These are phyloP conservation scores for Xylaria venustula DNA, from an alignment of 495 filamentous ascomycete genomes.

Conservation along the genomic window DNA sequence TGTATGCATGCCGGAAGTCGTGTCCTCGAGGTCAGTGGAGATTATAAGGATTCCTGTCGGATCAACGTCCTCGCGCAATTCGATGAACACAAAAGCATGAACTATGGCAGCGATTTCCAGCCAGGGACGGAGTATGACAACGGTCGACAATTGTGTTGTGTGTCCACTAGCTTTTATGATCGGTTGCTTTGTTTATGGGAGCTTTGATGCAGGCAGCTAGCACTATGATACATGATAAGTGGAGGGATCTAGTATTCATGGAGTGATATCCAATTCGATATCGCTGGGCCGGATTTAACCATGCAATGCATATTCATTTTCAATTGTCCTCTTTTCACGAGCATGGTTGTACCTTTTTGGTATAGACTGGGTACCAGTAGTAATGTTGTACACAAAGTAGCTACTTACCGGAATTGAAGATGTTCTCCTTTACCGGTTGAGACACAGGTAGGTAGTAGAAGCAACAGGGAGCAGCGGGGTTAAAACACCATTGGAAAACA, in stretches of 20 bases:
- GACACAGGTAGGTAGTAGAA: no score
- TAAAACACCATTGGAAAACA: not conserved
- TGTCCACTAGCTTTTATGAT: constrained; percentile 93
- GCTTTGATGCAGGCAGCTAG: constrained; percentile 24
- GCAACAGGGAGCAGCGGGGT: no score
- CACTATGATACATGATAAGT: not conserved
- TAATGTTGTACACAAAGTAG: no score
- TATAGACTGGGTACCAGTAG: no score
- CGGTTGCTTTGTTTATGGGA: constrained; percentile 77
- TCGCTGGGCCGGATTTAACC: no score
- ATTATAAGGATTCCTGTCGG: constrained; percentile 45
- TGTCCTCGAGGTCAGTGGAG: constrained; percentile 56
- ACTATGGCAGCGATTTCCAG: constrained; percentile 83
- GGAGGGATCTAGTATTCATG: no score
- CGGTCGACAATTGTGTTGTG: constrained; percentile 42
- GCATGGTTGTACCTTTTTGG: no score
- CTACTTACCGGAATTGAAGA: no score
- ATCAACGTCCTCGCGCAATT: constrained; percentile 64
- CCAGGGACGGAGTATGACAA: constrained; percentile 23
- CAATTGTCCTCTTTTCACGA: no score
- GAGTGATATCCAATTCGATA: no score
- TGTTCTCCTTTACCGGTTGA: no score
- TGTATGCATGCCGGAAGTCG: constrained; percentile 90
- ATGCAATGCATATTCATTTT: no score
- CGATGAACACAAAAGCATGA: constrained; percentile 92